A percentile compares a stretch with the other conserved stretches of the same genome.
phyloP scores from a whole-genome alignment of 345 rosid species.

The Erucastrum elatum region DNA sequence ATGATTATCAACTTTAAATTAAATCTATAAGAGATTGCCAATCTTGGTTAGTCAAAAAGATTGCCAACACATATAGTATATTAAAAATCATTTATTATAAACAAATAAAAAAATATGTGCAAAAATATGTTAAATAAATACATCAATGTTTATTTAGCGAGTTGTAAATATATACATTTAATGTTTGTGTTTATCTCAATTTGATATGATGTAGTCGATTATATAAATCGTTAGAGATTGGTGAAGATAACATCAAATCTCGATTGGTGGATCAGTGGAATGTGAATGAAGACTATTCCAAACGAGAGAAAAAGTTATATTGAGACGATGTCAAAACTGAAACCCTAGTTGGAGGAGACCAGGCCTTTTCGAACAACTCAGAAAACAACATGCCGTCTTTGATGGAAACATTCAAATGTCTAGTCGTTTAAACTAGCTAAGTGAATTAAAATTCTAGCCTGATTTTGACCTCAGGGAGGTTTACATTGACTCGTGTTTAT shows the following conservation, averaged over 20 bases:
- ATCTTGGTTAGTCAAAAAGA: not conserved
- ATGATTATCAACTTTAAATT: not conserved
- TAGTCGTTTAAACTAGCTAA: not conserved
- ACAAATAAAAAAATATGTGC: no score
- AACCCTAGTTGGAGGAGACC: not conserved
- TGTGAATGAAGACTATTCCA: not conserved
- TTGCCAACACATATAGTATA: not conserved
- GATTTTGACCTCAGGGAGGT: not conserved
- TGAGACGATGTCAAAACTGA: not conserved
- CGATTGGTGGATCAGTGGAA: not conserved
- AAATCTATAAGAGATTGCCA: not conserved
- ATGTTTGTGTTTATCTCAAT: not conserved
- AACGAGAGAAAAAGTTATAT: not conserved
- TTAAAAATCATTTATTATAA: not conserved
- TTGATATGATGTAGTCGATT: not conserved
- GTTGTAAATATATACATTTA: not conserved
- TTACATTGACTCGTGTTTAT: not conserved
- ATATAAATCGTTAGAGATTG: not conserved
- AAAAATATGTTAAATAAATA: not conserved
- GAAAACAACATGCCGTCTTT: constrained; percentile 2
- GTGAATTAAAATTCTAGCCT: not conserved
- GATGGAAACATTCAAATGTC: constrained; percentile 8
- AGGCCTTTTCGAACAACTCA: not conserved
- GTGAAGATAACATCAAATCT: not conserved
- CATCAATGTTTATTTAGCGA: not conserved